These are phyloP conservation scores for Begonia loranthoides DNA, from an alignment of 306 rosid genomes.

Conservation along the genomic window DNA sequence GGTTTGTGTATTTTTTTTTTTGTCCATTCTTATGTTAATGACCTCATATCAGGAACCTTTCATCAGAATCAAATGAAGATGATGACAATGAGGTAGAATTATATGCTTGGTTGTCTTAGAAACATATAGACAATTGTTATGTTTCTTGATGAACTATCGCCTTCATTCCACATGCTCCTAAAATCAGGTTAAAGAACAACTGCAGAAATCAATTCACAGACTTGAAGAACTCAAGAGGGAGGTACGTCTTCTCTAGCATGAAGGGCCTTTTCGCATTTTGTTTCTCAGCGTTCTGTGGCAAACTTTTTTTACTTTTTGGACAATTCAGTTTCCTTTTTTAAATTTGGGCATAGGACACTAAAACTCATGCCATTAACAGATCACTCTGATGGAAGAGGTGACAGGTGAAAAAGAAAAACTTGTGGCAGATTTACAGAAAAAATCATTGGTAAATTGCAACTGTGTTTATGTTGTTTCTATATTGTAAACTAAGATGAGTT, in stretches of 20 bases:
- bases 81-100: slow-evolving; percentile 31
- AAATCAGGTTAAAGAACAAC: slow-evolving; percentile 44
- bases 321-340: slow-evolving; percentile 6
- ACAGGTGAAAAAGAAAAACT: slow-evolving; percentile 27
- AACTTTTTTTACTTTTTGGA: neutral
- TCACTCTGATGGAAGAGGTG: slow-evolving; percentile 36
- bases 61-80: slow-evolving; percentile 38
- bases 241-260: slow-evolving; percentile 30
- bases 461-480: slow-evolving; percentile 1
- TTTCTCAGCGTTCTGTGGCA: neutral
- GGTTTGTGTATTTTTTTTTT: too few relatives aligned
- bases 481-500: slow-evolving; percentile 6
- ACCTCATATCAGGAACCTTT: slow-evolving; percentile 21
- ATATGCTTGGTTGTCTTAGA: neutral
- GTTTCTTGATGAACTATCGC: neutral
- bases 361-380: slow-evolving; percentile 29
- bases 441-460: slow-evolving; percentile 37
- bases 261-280: neutral
- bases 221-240: slow-evolving; percentile 51
- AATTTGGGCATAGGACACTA: slow-evolving; percentile 1
- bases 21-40: too few relatives aligned
- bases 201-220: slow-evolving; percentile 41
- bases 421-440: slow-evolving; percentile 48
- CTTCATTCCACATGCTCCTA: slow-evolving; percentile 5
- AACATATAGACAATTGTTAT: too few relatives aligned